Conservation (phyloP, 257 asterid genomes). For the Solanum pinnatisectum region DNA sequence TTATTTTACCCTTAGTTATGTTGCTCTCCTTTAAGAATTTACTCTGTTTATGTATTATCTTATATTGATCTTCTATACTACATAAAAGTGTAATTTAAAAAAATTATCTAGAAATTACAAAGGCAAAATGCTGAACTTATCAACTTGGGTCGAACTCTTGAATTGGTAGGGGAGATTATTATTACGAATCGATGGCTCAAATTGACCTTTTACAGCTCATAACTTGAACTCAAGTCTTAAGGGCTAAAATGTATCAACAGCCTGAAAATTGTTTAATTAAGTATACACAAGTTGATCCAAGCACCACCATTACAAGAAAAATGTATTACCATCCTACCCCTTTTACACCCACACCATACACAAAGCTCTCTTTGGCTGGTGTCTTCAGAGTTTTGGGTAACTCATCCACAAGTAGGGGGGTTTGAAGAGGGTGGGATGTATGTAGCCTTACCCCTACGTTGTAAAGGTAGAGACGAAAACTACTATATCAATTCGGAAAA, state of each 20-base stretch:
- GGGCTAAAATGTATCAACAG: neutral
- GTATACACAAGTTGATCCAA: fast-evolving
- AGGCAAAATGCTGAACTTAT: neutral
- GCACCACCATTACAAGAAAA: neutral
- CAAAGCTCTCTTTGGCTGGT: neutral
- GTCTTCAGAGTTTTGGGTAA: neutral
- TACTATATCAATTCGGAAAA: neutral
- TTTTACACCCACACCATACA: neutral
- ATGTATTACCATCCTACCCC: neutral
- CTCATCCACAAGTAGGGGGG: neutral
- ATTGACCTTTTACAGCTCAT: neutral
- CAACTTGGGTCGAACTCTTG: neutral
- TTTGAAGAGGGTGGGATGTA: neutral
- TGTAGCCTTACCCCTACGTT: neutral
- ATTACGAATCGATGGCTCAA: neutral
- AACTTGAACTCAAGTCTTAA: neutral
- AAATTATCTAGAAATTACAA: neutral
- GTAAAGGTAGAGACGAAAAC: neutral
- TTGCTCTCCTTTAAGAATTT: neutral
- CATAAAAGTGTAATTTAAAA: neutral
- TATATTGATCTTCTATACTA: neutral
- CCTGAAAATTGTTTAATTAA: neutral
- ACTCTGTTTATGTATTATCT: neutral
- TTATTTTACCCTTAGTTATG: neutral
- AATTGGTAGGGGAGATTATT: neutral